Base-by-base conservation (phyloP, 2,329 filamentous ascomycete genomes). In the Pseudogymnoascus sp. region DNA sequence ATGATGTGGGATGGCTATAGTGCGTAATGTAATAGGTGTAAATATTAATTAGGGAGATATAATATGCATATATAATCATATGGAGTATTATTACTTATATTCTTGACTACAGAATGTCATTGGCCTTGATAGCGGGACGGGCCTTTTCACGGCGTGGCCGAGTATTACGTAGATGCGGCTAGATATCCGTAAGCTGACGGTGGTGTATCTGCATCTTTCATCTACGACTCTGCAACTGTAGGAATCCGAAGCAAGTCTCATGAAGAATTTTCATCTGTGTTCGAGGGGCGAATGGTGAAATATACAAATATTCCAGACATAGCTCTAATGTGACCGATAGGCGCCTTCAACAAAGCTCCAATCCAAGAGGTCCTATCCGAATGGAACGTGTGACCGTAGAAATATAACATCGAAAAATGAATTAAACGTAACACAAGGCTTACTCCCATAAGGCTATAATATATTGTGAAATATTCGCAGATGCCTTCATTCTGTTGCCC, bases 381-480 rank as follows among this genome's bases (percentile, higher is more conserved):
- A 56, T 56, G 25, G 18, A 56, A 56, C 25, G 46, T 56, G 25
- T 18, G 46, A 56, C 46, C n/a, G 18, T 56, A 56, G n/a, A 34
- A 56, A 56, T 18, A 53, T 53, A 34, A 16, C 8, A 6, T 56
- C 28, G 46, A 34, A 56, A 34, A 31, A 34, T 56, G 2, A 18
- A 34, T 56, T 56, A 34, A 56, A 56, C 18, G 25, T 56, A 56
- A 34, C 46, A 56, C 25, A 34, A 34, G 28, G 46, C 46, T 56
- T 56, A 56, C 16, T 8, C 5, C n/a, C 12, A 34, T n/a, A 31
- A 56, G 25, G 5, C 25, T 34, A 34, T 56, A 34, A 34, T 56
- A 34, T 56, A 56, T 7, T 7, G 14, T 21, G 5, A 56, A 34
- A 34, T 56, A 16, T 56, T 56, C 23, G 28, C 28, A 34, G 4